Evolutionary conservation across 192 early-diverging fungal genomes (phyloP).

Genomic region (Funneliformis mosseae): DNA sequence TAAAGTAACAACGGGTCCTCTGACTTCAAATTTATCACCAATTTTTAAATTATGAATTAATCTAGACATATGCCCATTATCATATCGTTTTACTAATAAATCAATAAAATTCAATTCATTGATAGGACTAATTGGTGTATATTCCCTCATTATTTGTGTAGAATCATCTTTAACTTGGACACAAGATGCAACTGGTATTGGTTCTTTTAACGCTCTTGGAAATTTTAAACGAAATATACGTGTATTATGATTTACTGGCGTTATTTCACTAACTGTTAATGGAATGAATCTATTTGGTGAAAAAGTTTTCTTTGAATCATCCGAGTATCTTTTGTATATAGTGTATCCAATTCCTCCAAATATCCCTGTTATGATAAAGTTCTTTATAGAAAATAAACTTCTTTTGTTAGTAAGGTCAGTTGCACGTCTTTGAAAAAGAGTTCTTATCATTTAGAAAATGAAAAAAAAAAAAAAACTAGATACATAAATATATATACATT

Average conservation of each 20-base stretch:
- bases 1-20: constrained; percentile 64
- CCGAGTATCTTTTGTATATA: neutral
- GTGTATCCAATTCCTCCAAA: neutral
- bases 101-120: constrained; percentile 58
- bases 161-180: constrained; percentile 71
- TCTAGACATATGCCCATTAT: constrained; percentile 65
- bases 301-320: neutral
- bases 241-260: constrained; percentile 54
- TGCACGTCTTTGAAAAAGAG: too few species aligned
- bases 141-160: constrained; percentile 69
- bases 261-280: constrained; percentile 49
- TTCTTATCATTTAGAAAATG: too few species aligned
- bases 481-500: too few species aligned
- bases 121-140: constrained; percentile 63
- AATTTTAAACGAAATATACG: constrained; percentile 59
- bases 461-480: too few species aligned
- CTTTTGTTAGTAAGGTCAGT: neutral
- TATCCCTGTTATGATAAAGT: neutral
- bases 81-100: constrained; percentile 68
- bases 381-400: neutral
- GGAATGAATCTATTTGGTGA: constrained; percentile 49
- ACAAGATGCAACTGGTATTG: constrained; percentile 57
- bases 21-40: constrained; percentile 63
- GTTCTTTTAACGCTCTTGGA: constrained; percentile 40
- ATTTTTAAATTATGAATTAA: constrained; percentile 55